Conservation (phyloP, 2,329 filamentous ascomycete genomes). For the Colletotrichum phormii region DNA sequence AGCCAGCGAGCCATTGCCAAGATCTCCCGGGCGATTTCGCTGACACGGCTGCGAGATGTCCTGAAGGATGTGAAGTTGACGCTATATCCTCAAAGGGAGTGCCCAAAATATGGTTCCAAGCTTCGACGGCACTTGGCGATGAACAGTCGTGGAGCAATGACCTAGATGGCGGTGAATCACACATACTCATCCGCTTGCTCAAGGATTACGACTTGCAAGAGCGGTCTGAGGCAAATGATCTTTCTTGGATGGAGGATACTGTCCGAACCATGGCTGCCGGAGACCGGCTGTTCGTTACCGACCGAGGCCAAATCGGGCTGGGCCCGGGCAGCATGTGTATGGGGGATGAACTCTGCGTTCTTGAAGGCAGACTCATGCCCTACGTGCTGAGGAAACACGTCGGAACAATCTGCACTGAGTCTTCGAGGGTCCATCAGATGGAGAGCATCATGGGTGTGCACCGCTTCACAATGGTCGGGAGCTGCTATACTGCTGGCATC, state of each 20-base stretch:
- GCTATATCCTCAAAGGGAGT: neutral
- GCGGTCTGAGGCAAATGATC: neutral
- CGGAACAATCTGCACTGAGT: neutral
- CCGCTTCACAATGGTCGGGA: conserved; percentile 14
- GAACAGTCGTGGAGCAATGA: too few species aligned
- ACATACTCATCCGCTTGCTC: too few species aligned
- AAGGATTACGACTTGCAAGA: neutral
- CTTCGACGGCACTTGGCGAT: too few species aligned
- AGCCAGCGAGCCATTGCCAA: neutral
- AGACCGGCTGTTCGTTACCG: conserved; percentile 9
- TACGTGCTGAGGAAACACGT: neutral
- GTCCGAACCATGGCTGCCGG: neutral
- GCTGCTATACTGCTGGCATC: conserved; percentile 15
- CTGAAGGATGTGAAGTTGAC: neutral
- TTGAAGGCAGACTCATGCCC: conserved; percentile 24
- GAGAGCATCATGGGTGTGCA: neutral
- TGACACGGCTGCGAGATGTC: neutral
- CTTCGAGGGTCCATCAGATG: neutral
- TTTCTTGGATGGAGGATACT: conserved; percentile 5
- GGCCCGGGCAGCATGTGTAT: neutral
- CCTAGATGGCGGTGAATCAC: too few species aligned
- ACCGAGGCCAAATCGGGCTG: neutral
- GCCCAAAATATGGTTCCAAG: too few species aligned
- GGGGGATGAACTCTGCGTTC: neutral
- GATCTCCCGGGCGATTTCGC: neutral